Evolutionary conservation across 2,329 filamentous ascomycete genomes (phyloP), one percentile per base, ranked within the genome.

Genomic region (Aspergillus ustus): DNA sequence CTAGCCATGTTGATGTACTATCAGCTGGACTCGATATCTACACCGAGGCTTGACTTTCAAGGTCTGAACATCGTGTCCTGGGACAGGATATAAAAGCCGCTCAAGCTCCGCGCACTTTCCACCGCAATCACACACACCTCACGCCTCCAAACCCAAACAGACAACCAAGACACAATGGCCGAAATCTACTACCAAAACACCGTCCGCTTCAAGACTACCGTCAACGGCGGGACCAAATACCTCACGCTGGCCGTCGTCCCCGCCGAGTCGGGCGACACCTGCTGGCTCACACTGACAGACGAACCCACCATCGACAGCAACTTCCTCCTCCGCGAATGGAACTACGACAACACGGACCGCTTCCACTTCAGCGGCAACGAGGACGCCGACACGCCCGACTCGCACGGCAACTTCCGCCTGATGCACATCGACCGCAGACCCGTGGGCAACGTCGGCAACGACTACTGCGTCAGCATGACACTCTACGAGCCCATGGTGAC

Each of bases 241-340:
- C 3, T 52, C n/a, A 19, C n/a, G 1, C 15, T 52, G 2, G 51
- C 17, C 17, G 51, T 52, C 17, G 51, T 40, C 13, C 51, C 51
- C 31, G 29, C 31, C 29, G 51, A 40, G n/a, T 40, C 51, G 9
- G 50, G 50, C 19, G 31, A 19, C 7, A 52, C 22, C 8, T 52
- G 51, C 51, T 52, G 51, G 51, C n/a, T 52, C n/a, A 52, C 51
- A 8, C 29, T 52, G 2, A 37, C 40, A 5, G 31, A 52, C 31
- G 31, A 43, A 6, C 51, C 51, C n/a, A 52, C 51, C 6, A 11
- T 15, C 7, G 34, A 52, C 40, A 40, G 51, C 51, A 52, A 43
- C 51, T 52, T 52, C 19, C 22, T 52, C 29, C 9, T 52, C 51
- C 51, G 51, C 9, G 28, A 52, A 9, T 52, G 31, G 31, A 37